Base-by-base conservation (phyloP, 106 monocot species). In the Hemerocallis citrina region DNA sequence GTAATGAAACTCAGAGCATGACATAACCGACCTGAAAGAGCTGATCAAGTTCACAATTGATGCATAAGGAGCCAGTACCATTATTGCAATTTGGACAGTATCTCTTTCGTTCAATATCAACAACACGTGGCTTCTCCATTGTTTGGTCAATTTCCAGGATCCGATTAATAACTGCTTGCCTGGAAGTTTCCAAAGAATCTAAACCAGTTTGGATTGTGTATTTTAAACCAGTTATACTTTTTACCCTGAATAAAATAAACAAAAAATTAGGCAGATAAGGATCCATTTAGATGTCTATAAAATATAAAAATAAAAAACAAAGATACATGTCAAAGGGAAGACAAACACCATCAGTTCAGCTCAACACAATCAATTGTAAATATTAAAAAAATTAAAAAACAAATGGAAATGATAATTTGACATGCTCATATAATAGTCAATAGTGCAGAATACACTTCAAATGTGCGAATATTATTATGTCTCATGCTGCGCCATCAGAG, bases 11-110 rank as follows among this genome's bases (percentile, higher is more conserved):
- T 7, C 62, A 35, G 37, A 1, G 20, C 11, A 69, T 34, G 7
- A 65, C 39, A 20, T 25, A 27, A 60, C 55, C 11, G 52, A 96
- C 96, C 91, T 87, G 86, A 85, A 96, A 96, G 16, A 88, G 64
- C 14, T 57, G 70, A 77, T 91, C 76, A 35, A 96, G 68, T 75
- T 96, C 87, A 66, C 96, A 96, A 27, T 81, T 87, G 27, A 81
- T 52, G 67, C 96, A 96, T 23, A 96, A 67, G 49, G 81, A 43
- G 63, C 96, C 96, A 77, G 78, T 63, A 34, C 96, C 91, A 67
- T 74, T 68, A 47, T 72, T 72, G 52, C 96, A 96, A 41, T 66
- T 84, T 57, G 91, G 87, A 57, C 96, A 96, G 59, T 74, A 81
- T 68, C 83, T 75, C 55, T 81, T 71, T 23, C 79, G 79, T 54